Base-by-base conservation (phyloP, 352 stramenopile genomes). In the Globisporangium middletonii region DNA sequence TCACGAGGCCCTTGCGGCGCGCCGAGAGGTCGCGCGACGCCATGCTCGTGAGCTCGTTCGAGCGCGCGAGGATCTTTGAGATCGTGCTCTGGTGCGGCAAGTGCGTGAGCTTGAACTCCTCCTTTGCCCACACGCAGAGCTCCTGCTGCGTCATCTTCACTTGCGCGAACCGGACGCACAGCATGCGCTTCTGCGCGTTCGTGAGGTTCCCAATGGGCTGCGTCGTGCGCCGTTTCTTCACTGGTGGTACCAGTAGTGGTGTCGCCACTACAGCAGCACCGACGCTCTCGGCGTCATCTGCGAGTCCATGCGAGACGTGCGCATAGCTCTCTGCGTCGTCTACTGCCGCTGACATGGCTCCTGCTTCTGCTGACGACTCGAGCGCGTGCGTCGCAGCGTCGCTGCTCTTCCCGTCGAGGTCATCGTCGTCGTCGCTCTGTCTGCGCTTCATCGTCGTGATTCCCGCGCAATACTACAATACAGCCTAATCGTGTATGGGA, bases 121-220 rank as follows among this genome's bases (percentile, higher is more conserved):
- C 67, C 45, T 79, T 80, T 47, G 76, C 73, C 76, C 76, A 86
- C 11, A 77, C 67, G 47, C 72, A 82, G 42, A 86, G 62, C 57
- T 86, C 76, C 62, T 82, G 69, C 60, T 86, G 76, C 52, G 73
- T 84, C 72, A 83, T 84, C 51, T 80, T 82, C 41, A 72, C 67
- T 48, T 69, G 72, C 30, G 67, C 67, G 56, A 79, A 83, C 57
- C 80, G 75, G 46, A 81, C 78, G 57, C 76, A 86, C 23, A 86
- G 67, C 59, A 72, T 66, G 5, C 73, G 72, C 64, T 84, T 84
- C 68, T 86, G 73, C 42, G 75, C 59, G 53, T 84, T 81, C 19
- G 76, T 86, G 13, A 86, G 67, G 60, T 86, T 86, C 43, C 75
- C 75, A 64, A 78, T 75, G 38, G 70, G 70, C 64, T 80, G 71